Evolutionary conservation across 495 filamentous ascomycete genomes (phyloP), one percentile per base, ranked within the genome.

Genomic region (Copromyces sp.): DNA sequence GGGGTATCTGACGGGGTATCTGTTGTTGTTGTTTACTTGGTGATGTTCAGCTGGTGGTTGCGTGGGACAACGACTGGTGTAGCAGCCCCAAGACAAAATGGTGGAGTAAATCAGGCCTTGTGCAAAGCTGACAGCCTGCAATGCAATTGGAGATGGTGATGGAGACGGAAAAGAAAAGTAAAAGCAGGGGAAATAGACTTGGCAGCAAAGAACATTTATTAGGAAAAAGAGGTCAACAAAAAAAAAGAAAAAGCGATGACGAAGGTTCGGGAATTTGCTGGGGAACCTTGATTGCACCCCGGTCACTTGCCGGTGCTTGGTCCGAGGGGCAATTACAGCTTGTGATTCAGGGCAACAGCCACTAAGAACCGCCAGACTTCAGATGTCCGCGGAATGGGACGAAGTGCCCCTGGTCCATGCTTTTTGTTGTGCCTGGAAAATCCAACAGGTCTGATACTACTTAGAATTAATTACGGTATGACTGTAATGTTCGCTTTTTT

Each of bases 181-280:
- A 35, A 35, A 8, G 14, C 53, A 65, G 29, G 29, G 29, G 24
- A 61, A 7, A 17, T 12, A 35, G 4, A 14, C 20, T 14, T 59
- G 14, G 3, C 2, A 14, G 3, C 5, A 61, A 68, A 69, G 7
- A 35, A 68, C 3, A 41, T 68, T 37, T 24, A 73, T 42, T 53
- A 44, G 69, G 17, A 39, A 61, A 40, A 2, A 4, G 38, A 39
- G 20, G 35, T 2, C 12, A 20, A n/a, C 39, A 40, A 53, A 44
- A 24, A 47, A 32, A 65, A 68, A 17, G 32, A 24, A 32, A 65
- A 68, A 17, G 32, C 3, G 42, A 61, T 69, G 65, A 69, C 73
- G 73, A 74, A 74, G 14, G 45, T 74, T 74, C 73, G 59, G 61
- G 73, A 74, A 74, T n/a, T 44, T 72, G 59, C 53, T 65, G 29